phyloP scores from a whole-genome alignment of 768 basidiomycete species.

The Hygrocybe punicea region DNA sequence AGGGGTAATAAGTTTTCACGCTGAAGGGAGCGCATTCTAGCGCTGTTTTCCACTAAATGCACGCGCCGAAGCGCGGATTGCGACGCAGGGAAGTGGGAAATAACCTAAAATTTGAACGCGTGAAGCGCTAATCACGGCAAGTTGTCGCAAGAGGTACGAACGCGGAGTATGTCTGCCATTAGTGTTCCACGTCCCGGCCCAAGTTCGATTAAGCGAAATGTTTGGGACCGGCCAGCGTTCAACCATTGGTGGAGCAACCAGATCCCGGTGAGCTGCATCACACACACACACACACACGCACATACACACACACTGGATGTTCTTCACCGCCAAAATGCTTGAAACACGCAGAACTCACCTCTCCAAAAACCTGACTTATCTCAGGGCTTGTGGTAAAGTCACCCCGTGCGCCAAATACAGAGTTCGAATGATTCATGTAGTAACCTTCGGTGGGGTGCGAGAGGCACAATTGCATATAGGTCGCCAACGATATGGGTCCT shows the following conservation, averaged over 20 bases:
- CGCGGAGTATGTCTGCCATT: constrained; percentile 84
- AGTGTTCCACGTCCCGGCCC: constrained; percentile 93
- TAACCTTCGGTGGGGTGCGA: constrained; percentile 90
- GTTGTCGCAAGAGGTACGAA: constrained; percentile 39
- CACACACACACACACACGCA: too few species aligned
- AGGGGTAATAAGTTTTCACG: constrained; percentile 43
- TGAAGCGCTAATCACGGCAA: background rate
- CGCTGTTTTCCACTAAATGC: constrained; percentile 80
- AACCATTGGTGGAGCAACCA: constrained; percentile 84
- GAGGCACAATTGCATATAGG: constrained; percentile 90
- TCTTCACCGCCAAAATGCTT: constrained; percentile 37
- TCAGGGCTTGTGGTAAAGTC: constrained; percentile 98
- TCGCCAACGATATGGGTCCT: constrained; percentile 83
- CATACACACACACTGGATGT: constrained; percentile 24
- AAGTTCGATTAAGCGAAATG: constrained; percentile 78
- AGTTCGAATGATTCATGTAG: constrained; percentile 72
- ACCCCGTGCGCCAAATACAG: constrained; percentile 80
- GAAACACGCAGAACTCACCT: constrained; percentile 54
- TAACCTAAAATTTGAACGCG: constrained; percentile 38
- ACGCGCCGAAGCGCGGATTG: constrained; percentile 45
- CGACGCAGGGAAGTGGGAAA: constrained; percentile 45
- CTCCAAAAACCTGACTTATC: constrained; percentile 94
- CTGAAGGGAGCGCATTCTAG: constrained; percentile 63
- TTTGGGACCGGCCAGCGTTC: constrained; percentile 43
- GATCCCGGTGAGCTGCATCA: constrained; percentile 70